phyloP scores from a whole-genome alignment of 371 early-diverging fungal species.

The Chytridiales sp. region DNA sequence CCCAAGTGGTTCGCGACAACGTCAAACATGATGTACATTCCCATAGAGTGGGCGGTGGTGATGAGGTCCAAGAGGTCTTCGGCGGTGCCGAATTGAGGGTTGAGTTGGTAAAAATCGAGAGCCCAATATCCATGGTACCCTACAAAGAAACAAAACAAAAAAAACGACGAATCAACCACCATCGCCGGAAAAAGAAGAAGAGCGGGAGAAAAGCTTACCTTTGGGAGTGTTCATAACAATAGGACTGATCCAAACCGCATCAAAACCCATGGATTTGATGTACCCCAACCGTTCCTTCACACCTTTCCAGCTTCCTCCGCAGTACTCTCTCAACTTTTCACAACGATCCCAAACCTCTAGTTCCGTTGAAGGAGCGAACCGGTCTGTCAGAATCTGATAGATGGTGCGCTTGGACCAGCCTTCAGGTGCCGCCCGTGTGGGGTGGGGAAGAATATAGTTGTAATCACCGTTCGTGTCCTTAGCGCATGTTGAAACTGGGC shows the following conservation, averaged over 20 bases:
- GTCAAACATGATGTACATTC: slow-evolving; percentile 49
- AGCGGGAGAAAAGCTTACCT: neutral
- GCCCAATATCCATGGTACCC: slow-evolving; percentile 46
- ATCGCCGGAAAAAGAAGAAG: slow-evolving; percentile 6
- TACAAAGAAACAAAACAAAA: neutral
- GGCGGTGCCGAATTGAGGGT: slow-evolving; percentile 45
- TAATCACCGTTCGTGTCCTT: slow-evolving; percentile 6
- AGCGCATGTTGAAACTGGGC: neutral
- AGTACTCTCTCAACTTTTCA: slow-evolving; percentile 38
- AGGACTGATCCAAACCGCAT: slow-evolving; percentile 52
- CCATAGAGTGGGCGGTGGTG: slow-evolving; percentile 34
- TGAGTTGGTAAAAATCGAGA: slow-evolving; percentile 36
- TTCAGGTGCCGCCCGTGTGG: slow-evolving; percentile 6
- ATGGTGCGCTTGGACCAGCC: slow-evolving; percentile 44
- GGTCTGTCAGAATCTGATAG: slow-evolving; percentile 49
- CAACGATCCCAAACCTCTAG: slow-evolving; percentile 26
- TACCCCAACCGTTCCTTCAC: slow-evolving; percentile 43
- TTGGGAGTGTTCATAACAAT: slow-evolving; percentile 40
- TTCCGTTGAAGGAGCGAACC: slow-evolving; percentile 35
- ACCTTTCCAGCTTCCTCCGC: slow-evolving; percentile 49
- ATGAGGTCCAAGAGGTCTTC: slow-evolving; percentile 42
- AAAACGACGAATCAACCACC: slow-evolving; percentile 16
- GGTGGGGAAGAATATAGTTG: neutral
- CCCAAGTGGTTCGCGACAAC: slow-evolving; percentile 53
- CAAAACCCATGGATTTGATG: slow-evolving; percentile 44